These are phyloP conservation scores for Pythium pyrilobum DNA, from an alignment of 352 stramenopile species.

Conservation along the genomic window DNA sequence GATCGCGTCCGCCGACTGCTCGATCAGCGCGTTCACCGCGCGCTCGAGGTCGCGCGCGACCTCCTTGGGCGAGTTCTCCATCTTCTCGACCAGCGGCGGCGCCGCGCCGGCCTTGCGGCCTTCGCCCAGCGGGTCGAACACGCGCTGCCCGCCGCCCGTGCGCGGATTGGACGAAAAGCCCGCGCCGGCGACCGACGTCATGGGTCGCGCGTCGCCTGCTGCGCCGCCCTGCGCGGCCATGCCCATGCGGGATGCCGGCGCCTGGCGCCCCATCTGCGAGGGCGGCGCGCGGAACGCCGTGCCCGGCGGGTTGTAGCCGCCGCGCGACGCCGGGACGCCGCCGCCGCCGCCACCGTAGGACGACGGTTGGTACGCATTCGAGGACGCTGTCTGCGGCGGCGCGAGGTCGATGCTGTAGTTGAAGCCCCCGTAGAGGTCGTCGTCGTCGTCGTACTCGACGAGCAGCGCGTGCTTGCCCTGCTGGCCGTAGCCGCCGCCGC, in stretches of 20 bases:
- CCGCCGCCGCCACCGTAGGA: constrained; percentile 43
- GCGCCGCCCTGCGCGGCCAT: constrained; percentile 44
- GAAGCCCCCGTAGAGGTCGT: constrained; percentile 89
- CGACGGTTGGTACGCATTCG: constrained; percentile 45
- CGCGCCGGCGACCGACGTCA: constrained; percentile 92
- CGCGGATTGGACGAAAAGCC: constrained; percentile 87
- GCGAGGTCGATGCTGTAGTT: constrained; percentile 86
- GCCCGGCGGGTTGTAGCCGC: constrained; percentile 58
- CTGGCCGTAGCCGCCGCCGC: constrained; percentile 46
- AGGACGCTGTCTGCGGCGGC: constrained; percentile 61
- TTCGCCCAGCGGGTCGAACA: constrained; percentile 91
- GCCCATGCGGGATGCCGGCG: constrained; percentile 53
- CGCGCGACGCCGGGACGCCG: constrained; percentile 37
- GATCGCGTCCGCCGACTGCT: constrained; percentile 84
- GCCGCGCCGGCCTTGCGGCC: constrained; percentile 69
- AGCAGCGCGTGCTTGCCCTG: constrained; percentile 49
- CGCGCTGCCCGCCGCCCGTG: constrained; percentile 55
- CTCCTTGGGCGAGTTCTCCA: constrained; percentile 91
- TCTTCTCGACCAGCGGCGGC: constrained; percentile 85
- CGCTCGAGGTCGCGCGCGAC: constrained; percentile 89
- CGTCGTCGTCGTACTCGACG: constrained; percentile 74
- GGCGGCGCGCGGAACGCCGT: constrained; percentile 71
- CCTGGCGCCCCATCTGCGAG: constrained; percentile 71
- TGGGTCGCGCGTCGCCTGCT: constrained; percentile 72
- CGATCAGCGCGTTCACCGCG: constrained; percentile 89